Base-by-base conservation (phyloP, 345 rosid genomes). In the Populus simonii region DNA sequence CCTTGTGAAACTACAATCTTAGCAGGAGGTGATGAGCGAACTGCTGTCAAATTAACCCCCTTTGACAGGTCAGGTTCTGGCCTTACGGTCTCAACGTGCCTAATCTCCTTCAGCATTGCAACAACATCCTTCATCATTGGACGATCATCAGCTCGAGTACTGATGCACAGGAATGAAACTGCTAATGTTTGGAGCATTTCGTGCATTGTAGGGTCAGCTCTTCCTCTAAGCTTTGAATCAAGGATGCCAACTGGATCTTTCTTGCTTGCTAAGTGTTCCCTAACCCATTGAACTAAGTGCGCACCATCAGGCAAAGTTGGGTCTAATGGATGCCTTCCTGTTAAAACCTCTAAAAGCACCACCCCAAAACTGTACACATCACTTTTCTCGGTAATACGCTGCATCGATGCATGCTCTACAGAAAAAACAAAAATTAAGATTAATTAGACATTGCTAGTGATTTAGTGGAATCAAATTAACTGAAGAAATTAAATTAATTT, bases 331-430 rank as follows among this genome's bases (percentile, higher is more conserved):
- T 95, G 99, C 81, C 93, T 89, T 59, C 98, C 98, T 25, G 96
- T 92, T 77, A 93, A 82, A 27, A 93, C 92, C 84, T 96, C 99
- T 10, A 96, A 76, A 12, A 96, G 70, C 41, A 96, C 92, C 70
- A 93, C 89, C 1, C 99, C 99, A 31, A 81, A 96, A 66, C 99
- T 92, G 86, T 92, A 96, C 39, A 96, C 97, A 55, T 96, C 99
- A 35, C 98, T 96, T 78, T 90, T 93, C 80, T 93, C 96, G 1
- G 92, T 90, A 68, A 96, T 91, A 10, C 83, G 83, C 83, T 87
- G 97, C 90, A 86, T 83, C 20, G 96, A 86, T 35, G 92, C 99
- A 83, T 92, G 97, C 75, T 96, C 99, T 95, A 82, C 71, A 59
- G 71, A 11, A 78, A 39, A 66, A 29, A 25, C 27, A 43, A 11